Percentiles rank a stretch among this genome's conserved stretches.
Conservation (phyloP, 305 asterid species). For the Fraxinus baroniana region DNA sequence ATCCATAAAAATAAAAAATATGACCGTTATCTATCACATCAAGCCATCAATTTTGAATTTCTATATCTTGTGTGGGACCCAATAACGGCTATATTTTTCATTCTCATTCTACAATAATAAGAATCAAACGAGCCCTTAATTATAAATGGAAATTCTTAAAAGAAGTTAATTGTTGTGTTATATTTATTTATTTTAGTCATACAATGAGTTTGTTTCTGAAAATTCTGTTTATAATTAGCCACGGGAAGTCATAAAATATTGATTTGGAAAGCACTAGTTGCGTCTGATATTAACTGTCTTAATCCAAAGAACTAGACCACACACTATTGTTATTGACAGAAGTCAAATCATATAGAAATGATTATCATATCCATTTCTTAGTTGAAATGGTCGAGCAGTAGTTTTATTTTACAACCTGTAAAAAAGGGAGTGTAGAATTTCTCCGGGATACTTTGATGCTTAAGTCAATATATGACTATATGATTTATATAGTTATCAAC, state of each 20-base stretch:
- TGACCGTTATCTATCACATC: no score
- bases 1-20: no score
- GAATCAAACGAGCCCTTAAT: no score
- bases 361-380: neutral
- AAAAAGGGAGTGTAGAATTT: neutral
- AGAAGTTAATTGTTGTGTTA: neutral
- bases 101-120: no score
- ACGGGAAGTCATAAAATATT: neutral
- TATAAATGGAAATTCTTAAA: neutral
- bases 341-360: neutral
- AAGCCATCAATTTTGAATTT: no score
- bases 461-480: neutral
- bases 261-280: neutral
- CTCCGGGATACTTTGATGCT: neutral
- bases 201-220: neutral
- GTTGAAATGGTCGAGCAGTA: neutral
- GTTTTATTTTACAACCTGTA: neutral
- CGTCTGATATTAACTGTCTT: neutral
- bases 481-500: neutral
- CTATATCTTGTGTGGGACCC: no score
- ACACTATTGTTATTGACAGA: neutral
- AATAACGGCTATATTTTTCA: no score
- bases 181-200: no score
- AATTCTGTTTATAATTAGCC: neutral
- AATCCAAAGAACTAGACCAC: neutral